Evolutionary conservation across 2,329 filamentous ascomycete genomes (phyloP).

Genomic region (Claviceps digitariae): DNA sequence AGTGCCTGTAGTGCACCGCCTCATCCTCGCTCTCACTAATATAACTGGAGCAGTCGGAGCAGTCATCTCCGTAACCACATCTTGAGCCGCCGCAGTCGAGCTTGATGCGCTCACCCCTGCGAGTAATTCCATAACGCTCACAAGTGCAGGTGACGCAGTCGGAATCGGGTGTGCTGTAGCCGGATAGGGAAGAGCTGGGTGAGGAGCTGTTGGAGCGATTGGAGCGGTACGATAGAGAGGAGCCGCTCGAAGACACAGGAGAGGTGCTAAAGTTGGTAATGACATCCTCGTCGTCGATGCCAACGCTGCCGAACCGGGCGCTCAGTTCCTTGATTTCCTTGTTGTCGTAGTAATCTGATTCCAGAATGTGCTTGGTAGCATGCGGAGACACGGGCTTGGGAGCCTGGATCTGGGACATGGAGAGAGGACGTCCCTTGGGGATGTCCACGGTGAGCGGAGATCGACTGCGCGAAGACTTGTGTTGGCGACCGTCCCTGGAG

Average conservation of each 20-base stretch:
- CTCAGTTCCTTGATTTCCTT: slow-evolving; percentile 68
- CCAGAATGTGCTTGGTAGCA: slow-evolving; percentile 76
- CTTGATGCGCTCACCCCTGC: slow-evolving; percentile 84
- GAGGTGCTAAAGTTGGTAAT: slow-evolving; percentile 41
- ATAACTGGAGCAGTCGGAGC: slow-evolving; percentile 56
- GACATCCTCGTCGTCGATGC: slow-evolving; percentile 43
- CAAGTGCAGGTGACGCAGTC: slow-evolving; percentile 76
- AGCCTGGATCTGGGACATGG: slow-evolving; percentile 76
- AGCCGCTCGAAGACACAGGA: slow-evolving; percentile 54
- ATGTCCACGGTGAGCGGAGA: slow-evolving; percentile 49
- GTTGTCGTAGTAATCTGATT: slow-evolving; percentile 61
- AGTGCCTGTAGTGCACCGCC: slow-evolving; percentile 23
- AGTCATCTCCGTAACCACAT: slow-evolving; percentile 69
- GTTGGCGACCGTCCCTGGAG: slow-evolving; percentile 29
- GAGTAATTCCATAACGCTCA: slow-evolving; percentile 93
- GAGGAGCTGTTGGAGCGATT: slow-evolving; percentile 65
- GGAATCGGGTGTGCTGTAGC: slow-evolving; percentile 66
- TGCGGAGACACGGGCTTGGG: slow-evolving; percentile 83
- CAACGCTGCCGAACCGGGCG: slow-evolving; percentile 53
- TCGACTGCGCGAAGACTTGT: slow-evolving; percentile 30
- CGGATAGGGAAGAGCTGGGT: slow-evolving; percentile 59
- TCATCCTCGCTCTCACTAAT: slow-evolving; percentile 46
- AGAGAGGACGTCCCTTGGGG: slow-evolving; percentile 78
- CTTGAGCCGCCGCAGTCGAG: slow-evolving; percentile 85
- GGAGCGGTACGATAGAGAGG: slow-evolving; percentile 57